Evolutionary conservation across 1,284 basidiomycete genomes (phyloP).

Genomic region (Cutaneotrichosporon cutaneum): DNA sequence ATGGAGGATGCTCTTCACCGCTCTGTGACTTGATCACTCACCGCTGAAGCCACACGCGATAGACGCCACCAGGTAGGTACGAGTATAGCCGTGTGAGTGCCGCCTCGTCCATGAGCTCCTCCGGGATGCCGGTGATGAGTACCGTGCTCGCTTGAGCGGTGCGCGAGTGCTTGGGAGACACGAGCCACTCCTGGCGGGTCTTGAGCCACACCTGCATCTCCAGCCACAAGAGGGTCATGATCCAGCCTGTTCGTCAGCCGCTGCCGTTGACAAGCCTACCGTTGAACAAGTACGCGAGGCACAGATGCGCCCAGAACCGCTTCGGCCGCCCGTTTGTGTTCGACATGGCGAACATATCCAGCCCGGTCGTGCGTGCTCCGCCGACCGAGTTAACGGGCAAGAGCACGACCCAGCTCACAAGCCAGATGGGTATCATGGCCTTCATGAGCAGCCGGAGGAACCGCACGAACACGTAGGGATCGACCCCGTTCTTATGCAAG

Average conservation of each 20-base stretch:
- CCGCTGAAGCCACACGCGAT: slow-evolving; percentile 70
- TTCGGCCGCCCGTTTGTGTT: slow-evolving; percentile 44
- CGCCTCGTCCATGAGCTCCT: slow-evolving; percentile 61
- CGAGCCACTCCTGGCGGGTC: slow-evolving; percentile 68
- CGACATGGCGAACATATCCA: slow-evolving; percentile 59
- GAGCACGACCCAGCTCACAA: slow-evolving; percentile 62
- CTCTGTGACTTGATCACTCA: background rate
- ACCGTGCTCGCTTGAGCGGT: slow-evolving; percentile 73
- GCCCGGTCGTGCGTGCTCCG: slow-evolving; percentile 51
- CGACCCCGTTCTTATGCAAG: slow-evolving; percentile 54
- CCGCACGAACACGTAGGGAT: slow-evolving; percentile 70
- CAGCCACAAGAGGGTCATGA: slow-evolving; percentile 66
- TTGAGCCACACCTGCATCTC: slow-evolving; percentile 67
- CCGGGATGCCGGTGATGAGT: slow-evolving; percentile 70
- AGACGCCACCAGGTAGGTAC: slow-evolving; percentile 72
- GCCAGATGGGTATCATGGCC: slow-evolving; percentile 65
- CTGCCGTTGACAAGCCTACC: slow-evolving; percentile 26
- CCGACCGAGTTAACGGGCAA: slow-evolving; percentile 63
- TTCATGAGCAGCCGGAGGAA: slow-evolving; percentile 66
- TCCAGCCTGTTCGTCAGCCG: slow-evolving; percentile 54
- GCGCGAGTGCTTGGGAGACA: slow-evolving; percentile 62
- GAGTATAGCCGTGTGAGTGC: slow-evolving; percentile 64
- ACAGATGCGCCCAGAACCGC: slow-evolving; percentile 55
- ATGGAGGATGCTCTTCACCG: too few relatives aligned
- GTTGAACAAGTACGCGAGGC: slow-evolving; percentile 55